Evolutionary conservation across 176 grass and related monocot species (phyloP).

Genomic region (Ampelocalamus luodianensis): DNA sequence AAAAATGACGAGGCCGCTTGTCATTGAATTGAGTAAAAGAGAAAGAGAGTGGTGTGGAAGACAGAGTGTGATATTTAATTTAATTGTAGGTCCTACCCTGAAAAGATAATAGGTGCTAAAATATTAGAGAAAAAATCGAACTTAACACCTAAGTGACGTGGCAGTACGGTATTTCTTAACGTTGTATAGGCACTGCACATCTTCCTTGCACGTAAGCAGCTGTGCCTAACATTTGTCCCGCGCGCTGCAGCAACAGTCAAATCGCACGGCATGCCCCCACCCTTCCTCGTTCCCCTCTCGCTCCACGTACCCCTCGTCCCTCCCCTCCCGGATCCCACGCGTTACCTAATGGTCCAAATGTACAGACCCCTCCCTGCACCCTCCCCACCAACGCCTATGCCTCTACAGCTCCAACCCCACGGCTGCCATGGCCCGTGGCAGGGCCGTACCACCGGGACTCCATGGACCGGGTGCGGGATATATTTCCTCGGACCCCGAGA

Average conservation of each 20-base stretch:
- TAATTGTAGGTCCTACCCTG: too few species aligned
- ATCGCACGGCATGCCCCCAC: slow-evolving; percentile 15
- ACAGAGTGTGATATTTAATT: too few species aligned
- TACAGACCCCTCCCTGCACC: accelerated
- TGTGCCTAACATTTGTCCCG: slow-evolving; percentile 29
- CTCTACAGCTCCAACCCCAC: not conserved
- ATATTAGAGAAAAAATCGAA: too few species aligned
- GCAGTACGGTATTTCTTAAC: too few species aligned
- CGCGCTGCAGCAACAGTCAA: slow-evolving; percentile 4
- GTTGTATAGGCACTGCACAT: too few species aligned
- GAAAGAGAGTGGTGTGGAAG: too few species aligned
- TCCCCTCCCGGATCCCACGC: not conserved
- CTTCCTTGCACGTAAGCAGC: slow-evolving; percentile 21
- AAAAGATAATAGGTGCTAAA: too few species aligned
- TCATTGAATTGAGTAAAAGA: too few species aligned
- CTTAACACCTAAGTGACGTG: too few species aligned
- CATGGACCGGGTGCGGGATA: slow-evolving; percentile 25
- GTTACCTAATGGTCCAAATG: not conserved
- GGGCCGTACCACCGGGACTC: not conserved
- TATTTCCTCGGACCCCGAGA: not conserved
- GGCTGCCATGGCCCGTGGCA: too few species aligned
- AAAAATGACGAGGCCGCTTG: too few species aligned
- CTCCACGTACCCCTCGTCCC: slow-evolving; percentile 34
- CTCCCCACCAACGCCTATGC: not conserved
- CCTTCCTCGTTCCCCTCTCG: not conserved